Conservation (phyloP, 345 rosid species). For the Eucalyptus erythrocorys region DNA sequence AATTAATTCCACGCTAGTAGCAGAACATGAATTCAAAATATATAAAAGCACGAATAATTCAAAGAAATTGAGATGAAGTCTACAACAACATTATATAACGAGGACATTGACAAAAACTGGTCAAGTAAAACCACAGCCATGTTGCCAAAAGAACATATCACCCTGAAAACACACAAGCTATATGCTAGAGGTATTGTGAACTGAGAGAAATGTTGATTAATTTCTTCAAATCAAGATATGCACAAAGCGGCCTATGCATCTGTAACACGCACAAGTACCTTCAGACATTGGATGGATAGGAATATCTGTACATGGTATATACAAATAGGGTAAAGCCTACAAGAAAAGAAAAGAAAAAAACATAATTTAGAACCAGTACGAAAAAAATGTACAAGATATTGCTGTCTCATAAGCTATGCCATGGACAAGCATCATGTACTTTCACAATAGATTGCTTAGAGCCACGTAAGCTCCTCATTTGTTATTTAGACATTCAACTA, state of each 20-base stretch:
- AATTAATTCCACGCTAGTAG: not conserved
- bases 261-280: conserved; percentile 20
- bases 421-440: not conserved
- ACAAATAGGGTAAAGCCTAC: conserved; percentile 85
- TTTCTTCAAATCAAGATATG: not conserved
- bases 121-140: not conserved
- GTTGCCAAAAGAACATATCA: not conserved
- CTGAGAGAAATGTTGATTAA: not conserved
- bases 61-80: not conserved
- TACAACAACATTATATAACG: not conserved
- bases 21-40: not conserved
- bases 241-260: not conserved
- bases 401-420: not conserved
- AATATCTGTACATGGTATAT: conserved; percentile 60
- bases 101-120: not conserved
- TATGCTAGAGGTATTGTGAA: not conserved
- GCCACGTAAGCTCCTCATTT: not conserved
- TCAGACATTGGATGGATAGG: conserved; percentile 17
- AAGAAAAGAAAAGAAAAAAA: conserved; percentile 4
- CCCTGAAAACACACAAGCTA: not conserved
- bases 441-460: not conserved
- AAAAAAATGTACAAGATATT: not conserved
- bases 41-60: not conserved
- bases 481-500: not conserved
- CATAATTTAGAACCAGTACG: not conserved